Percentiles rank a stretch among this genome's conserved stretches.
These are phyloP conservation scores for Nepenthes mirabilis DNA, from an alignment of 148 eudicot species.

Conservation along the genomic window DNA sequence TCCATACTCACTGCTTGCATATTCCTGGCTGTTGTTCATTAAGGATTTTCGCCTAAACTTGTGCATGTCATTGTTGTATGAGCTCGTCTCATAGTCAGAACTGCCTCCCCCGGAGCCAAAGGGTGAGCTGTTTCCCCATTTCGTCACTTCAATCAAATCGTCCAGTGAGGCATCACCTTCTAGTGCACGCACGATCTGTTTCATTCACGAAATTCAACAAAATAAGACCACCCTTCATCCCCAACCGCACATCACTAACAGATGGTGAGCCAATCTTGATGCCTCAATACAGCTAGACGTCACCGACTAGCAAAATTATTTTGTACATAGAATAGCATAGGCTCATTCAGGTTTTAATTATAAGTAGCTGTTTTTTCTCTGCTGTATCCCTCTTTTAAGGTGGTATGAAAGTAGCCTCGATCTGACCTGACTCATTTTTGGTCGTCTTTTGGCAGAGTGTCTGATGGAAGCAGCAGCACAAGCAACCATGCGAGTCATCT, in stretches of 20 bases:
- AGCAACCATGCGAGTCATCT: conserved; percentile 62
- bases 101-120: conserved; percentile 11
- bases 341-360: neutral
- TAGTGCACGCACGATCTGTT: conserved; percentile 64
- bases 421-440: conserved; percentile 79
- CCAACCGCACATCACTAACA: too few species aligned
- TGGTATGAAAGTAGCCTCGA: neutral
- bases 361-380: neutral
- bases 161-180: conserved; percentile 74
- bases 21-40: conserved; percentile 31
- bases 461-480: conserved; percentile 59
- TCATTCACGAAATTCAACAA: neutral
- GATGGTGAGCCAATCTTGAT: too few species aligned
- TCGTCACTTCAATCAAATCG: conserved; percentile 29
- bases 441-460: conserved; percentile 65
- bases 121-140: conserved; percentile 9
- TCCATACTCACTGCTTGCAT: conserved; percentile 40
- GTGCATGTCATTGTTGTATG: conserved; percentile 21
- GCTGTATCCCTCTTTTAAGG: neutral
- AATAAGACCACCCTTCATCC: too few species aligned
- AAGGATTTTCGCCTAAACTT: conserved; percentile 14
- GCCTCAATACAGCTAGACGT: too few species aligned
- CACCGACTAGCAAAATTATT: too few species aligned
- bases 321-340: neutral
- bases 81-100: conserved; percentile 28